These are phyloP conservation scores for Vigna mungo DNA, from an alignment of 306 rosid species.

Conservation along the genomic window DNA sequence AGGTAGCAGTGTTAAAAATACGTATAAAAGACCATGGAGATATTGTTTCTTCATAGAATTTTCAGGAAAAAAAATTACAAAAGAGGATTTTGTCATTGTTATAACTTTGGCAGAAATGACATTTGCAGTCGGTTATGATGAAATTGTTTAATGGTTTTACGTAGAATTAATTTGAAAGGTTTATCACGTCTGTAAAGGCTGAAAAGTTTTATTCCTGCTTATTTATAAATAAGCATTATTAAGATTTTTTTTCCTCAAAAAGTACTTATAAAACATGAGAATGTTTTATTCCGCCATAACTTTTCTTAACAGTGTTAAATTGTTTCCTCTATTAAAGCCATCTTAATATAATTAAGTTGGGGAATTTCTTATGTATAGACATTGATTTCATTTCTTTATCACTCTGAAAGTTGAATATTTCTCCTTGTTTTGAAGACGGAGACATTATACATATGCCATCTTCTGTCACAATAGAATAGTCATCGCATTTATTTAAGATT, in stretches of 20 bases:
- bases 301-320: not conserved
- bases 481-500: not conserved
- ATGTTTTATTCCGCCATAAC: not conserved
- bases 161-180: not conserved
- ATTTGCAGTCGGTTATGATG: not conserved
- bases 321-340: not conserved
- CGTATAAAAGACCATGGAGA: not conserved
- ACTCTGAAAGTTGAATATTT: conserved; percentile 1
- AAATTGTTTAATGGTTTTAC: not conserved
- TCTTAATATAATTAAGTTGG: not conserved
- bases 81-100: not conserved
- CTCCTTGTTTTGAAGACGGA: not conserved
- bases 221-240: not conserved
- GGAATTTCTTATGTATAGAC: not conserved
- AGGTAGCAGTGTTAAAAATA: not conserved
- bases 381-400: conserved; percentile 2
- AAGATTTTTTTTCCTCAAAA: not conserved
- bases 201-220: not conserved
- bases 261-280: not conserved
- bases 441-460: not conserved
- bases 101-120: not conserved
- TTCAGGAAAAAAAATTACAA: not conserved
- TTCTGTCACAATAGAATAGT: not conserved
- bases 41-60: not conserved
- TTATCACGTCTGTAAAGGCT: not conserved